phyloP scores from a whole-genome alignment of 1,139 yeast species.

The Geotrichum australiense region DNA sequence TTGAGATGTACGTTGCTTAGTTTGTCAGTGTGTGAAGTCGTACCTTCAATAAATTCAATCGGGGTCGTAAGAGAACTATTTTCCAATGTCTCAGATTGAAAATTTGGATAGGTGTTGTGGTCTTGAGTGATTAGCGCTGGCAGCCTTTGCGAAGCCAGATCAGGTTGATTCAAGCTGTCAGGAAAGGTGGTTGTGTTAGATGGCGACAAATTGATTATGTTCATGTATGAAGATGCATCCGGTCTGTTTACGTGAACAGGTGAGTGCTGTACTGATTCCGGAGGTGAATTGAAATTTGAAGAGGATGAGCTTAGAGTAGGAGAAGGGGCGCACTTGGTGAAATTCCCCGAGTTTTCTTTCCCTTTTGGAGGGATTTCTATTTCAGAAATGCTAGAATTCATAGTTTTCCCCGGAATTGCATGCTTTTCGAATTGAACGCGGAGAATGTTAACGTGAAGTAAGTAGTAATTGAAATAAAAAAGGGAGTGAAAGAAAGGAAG shows the following conservation, averaged over 20 bases:
- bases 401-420: conserved; percentile 5
- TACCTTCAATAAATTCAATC: conserved; percentile 8
- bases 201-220: background rate
- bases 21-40: conserved; percentile 7
- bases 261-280: conserved; percentile 4
- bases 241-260: conserved; percentile 10
- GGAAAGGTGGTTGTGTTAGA: no score
- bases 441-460: no score
- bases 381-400: conserved; percentile 10
- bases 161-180: no score
- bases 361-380: background rate
- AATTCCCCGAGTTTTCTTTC: background rate
- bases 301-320: conserved; percentile 12
- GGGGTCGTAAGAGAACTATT: background rate
- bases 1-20: background rate
- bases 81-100: background rate
- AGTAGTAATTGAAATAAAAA: no score
- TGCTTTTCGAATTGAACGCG: background rate
- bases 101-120: background rate
- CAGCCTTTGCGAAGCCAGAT: no score
- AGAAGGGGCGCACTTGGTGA: background rate
- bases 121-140: no score
- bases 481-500: background rate
- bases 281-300: conserved; percentile 10
- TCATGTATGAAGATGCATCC: conserved; percentile 9